Conservation (phyloP, 1,284 basidiomycete species). For the Tilletia horrida region DNA sequence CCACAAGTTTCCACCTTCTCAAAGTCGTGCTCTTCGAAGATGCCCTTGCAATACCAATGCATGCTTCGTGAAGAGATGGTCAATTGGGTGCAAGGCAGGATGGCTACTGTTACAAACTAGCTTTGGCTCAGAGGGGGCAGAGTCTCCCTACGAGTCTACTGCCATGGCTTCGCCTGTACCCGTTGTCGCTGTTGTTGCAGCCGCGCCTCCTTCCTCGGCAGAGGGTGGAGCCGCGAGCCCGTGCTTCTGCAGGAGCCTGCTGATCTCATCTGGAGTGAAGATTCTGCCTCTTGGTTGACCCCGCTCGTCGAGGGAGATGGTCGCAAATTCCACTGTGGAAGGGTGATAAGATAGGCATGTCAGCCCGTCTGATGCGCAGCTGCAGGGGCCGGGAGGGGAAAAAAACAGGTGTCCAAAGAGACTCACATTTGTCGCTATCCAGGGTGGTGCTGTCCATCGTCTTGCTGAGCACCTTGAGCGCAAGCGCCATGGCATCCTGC, state of each 20-base stretch:
- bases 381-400: background rate
- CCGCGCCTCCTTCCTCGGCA: conserved; percentile 16
- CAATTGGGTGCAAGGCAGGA: background rate
- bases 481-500: conserved; percentile 74
- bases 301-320: conserved; percentile 75
- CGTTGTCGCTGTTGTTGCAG: conserved; percentile 16
- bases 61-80: no score
- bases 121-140: background rate
- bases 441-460: conserved; percentile 98
- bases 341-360: background rate
- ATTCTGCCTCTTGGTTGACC: conserved; percentile 86
- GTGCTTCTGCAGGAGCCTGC: conserved; percentile 73
- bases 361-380: background rate
- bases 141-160: conserved; percentile 35
- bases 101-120: background rate
- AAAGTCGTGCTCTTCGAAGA: no score
- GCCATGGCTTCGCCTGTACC: conserved; percentile 39
- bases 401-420: background rate
- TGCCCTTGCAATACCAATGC: no score
- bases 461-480: conserved; percentile 94
- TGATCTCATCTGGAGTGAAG: conserved; percentile 85
- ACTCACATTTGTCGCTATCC: conserved; percentile 58
- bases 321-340: conserved; percentile 84
- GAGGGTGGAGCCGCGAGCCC: conserved; percentile 64
- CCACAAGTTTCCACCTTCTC: no score